Evolutionary conservation across 2,329 filamentous ascomycete genomes (phyloP), one percentile per base, ranked within the genome.

Genomic region (Fusarium succisae): DNA sequence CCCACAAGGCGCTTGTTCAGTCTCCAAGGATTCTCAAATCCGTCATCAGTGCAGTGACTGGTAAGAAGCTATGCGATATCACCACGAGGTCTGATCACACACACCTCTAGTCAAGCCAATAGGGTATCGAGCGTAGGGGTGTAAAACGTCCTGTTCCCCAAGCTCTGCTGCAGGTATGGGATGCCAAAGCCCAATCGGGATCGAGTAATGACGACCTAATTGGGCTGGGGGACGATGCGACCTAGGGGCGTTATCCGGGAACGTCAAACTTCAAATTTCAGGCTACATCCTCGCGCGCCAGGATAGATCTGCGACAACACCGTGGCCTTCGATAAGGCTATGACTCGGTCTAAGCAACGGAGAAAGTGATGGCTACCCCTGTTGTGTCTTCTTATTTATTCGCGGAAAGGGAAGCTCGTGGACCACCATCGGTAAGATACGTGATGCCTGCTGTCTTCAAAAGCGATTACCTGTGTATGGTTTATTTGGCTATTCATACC

Each of bases 61-160:
- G 38, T 39, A 43, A 69, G 53, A 64, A 47, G 55, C 39, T 57
- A 32, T 39, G 54, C 55, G 60, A 66, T 60, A 61, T 61, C 43
- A 65, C 68, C 61, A 59, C 56, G 69, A 71, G 53, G 58, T 56
- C 63, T 56, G 32, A 45, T 77, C 67, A 64, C 72, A 74, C 74
- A 75, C 56, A 45, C 64, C 63, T 60, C 26, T 30, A 30, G 20
- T 22, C 43, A 58, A 51, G 41, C 74, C 74, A 76, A 76, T 76
- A 37, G 35, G 45, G 30, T 48, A 54, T 41, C 38, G 38, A 53
- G 39, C 39, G 20, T 51, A 68, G 61, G 54, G 58, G 53, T 51
- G 44, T 59, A 47, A 63, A 70, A 63, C 28, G 26, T 66, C 64
- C 38, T 67, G 62, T 57, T 62, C 43, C 51, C 39, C 53, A 69